phyloP scores from a whole-genome alignment of 2,329 filamentous ascomycete genomes.

The Hypoxylon sp. region DNA sequence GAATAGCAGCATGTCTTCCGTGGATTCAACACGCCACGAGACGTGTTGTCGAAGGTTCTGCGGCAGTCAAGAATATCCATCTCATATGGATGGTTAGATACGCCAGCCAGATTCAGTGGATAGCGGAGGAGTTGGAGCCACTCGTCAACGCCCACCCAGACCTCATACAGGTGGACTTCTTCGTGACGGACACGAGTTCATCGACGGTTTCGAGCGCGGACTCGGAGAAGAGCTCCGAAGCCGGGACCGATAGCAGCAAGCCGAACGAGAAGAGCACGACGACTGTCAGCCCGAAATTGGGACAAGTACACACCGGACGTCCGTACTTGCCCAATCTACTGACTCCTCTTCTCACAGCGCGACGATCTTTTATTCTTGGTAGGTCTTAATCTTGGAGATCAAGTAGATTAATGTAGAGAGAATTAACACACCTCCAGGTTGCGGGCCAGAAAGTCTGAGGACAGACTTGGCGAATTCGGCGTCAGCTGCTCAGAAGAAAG shows the following conservation, averaged over 20 bases:
- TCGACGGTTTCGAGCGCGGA: conserved; percentile 17
- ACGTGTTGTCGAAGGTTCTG: conserved; percentile 30
- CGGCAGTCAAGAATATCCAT: conserved; percentile 31
- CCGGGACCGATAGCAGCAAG: conserved; percentile 10
- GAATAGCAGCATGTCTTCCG: conserved; percentile 38
- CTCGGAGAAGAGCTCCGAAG: conserved; percentile 34
- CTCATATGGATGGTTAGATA: conserved; percentile 44
- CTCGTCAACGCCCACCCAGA: conserved; percentile 31
- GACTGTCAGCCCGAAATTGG: conserved; percentile 30
- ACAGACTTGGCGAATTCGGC: conserved; percentile 40
- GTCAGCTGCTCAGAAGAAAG: conserved; percentile 34
- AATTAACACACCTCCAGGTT: conserved; percentile 28
- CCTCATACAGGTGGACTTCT: conserved; percentile 38
- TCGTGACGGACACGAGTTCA: conserved; percentile 33
- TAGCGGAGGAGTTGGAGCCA: conserved; percentile 31
- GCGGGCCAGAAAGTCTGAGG: conserved; percentile 40
- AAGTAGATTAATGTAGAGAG: too few species aligned
- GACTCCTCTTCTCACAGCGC: conserved; percentile 27
- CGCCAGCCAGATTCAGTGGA: conserved; percentile 37
- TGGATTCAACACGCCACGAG: conserved; percentile 37
- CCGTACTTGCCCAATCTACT: conserved; percentile 37
- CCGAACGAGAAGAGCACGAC: conserved; percentile 26
- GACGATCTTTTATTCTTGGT: conserved; percentile 36
- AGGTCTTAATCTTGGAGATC: conserved; percentile 5
- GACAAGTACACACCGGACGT: conserved; percentile 31